Percentiles rank a stretch among this genome's conserved stretches.
phyloP scores from a whole-genome alignment of 495 filamentous ascomycete genomes.

The Clohesyomyces aquaticus region DNA sequence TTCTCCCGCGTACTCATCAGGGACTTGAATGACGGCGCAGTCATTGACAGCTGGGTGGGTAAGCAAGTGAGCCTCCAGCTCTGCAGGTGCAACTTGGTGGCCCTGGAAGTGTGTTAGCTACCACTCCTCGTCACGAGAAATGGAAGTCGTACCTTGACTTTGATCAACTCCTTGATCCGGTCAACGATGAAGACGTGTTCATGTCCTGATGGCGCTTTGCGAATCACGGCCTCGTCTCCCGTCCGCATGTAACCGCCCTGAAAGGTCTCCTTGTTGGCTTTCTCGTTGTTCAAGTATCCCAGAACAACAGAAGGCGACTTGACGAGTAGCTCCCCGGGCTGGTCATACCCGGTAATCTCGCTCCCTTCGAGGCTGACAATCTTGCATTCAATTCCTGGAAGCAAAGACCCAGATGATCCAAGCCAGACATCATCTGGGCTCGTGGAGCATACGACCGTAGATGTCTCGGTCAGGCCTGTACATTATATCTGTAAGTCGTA shows the following conservation, averaged over 20 bases:
- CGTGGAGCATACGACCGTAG: conserved; percentile 71
- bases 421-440: conserved; percentile 68
- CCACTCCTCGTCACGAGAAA: neutral
- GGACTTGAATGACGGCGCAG: conserved; percentile 80
- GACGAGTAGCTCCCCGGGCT: conserved; percentile 78
- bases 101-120: conserved; percentile 56
- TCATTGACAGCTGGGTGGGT: conserved; percentile 80
- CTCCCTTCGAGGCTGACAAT: conserved; percentile 72
- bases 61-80: conserved; percentile 87
- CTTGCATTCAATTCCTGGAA: conserved; percentile 69
- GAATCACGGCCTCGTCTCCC: conserved; percentile 80
- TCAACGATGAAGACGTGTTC: conserved; percentile 87
- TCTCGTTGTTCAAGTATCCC: conserved; percentile 84
- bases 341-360: conserved; percentile 75
- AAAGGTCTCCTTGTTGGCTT: conserved; percentile 80
- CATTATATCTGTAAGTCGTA: too few relatives aligned
- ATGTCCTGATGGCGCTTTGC: conserved; percentile 61
- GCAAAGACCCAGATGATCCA: conserved; percentile 73
- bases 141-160: conserved; percentile 71
- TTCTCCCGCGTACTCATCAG: conserved; percentile 75
- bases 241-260: conserved; percentile 79
- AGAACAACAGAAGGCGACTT: conserved; percentile 76
- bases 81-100: conserved; percentile 88
- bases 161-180: conserved; percentile 91
- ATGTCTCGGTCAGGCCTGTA: conserved; percentile 77